A percentile compares a stretch with the other conserved stretches of the same genome.
These are phyloP conservation scores for Cryptosporidium xiaoi DNA, from an alignment of 169 alveolate genomes.

Conservation along the genomic window DNA sequence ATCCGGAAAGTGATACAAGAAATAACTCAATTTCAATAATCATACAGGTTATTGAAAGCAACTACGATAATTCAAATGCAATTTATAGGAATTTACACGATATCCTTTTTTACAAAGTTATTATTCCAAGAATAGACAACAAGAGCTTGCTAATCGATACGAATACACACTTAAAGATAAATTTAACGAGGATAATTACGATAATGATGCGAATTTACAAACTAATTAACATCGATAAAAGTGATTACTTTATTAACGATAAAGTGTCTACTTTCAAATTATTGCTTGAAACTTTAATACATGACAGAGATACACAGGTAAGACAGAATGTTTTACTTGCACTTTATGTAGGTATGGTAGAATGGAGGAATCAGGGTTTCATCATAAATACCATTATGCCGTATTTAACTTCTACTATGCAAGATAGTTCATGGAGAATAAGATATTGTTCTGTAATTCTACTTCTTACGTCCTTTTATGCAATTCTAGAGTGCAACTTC, in stretches of 20 bases:
- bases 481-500: not conserved
- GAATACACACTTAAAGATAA: slow-evolving; percentile 17
- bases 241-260: not conserved
- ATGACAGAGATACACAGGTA: slow-evolving; percentile 28
- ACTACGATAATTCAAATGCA: not conserved
- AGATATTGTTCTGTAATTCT: slow-evolving; percentile 45
- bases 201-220: slow-evolving; percentile 8
- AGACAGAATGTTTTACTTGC: slow-evolving; percentile 49
- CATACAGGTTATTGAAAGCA: slow-evolving; percentile 11
- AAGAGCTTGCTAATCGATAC: slow-evolving; percentile 7
- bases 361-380: not conserved
- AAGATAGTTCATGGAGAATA: slow-evolving; percentile 62
- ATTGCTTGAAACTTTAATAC: slow-evolving; percentile 6
- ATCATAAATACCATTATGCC: slow-evolving; percentile 21
- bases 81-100: not conserved
- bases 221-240: not conserved
- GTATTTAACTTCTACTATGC: not conserved
- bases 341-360: slow-evolving; percentile 22
- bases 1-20: slow-evolving; percentile 44
- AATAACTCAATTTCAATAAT: slow-evolving; percentile 13
- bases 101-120: slow-evolving; percentile 15
- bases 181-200: slow-evolving; percentile 8
- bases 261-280: not conserved
- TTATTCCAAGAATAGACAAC: slow-evolving; percentile 2
- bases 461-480: slow-evolving; percentile 8